Evolutionary conservation across 371 early-diverging fungal species (phyloP).

Genomic region (Mucor racemosus): DNA sequence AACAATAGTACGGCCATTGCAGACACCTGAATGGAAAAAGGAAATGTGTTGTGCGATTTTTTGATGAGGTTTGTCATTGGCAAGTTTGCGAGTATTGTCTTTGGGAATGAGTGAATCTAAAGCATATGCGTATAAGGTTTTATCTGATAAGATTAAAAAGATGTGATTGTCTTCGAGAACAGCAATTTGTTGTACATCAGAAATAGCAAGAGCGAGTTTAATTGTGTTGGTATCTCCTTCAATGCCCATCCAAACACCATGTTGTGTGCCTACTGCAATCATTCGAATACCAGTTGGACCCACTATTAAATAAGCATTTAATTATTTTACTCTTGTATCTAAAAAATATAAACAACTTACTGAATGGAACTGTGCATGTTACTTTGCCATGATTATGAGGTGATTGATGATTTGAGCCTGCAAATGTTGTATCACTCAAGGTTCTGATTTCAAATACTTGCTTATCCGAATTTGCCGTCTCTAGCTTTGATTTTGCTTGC

Average conservation of each 20-base stretch:
- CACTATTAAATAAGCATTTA: conserved; percentile 16
- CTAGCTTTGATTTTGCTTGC: conserved; percentile 65
- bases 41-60: conserved; percentile 69
- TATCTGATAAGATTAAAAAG: conserved; percentile 54
- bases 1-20: conserved; percentile 63
- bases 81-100: conserved; percentile 28
- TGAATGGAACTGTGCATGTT: conserved; percentile 71
- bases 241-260: conserved; percentile 69
- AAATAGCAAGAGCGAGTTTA: conserved; percentile 32
- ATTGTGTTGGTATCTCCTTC: conserved; percentile 49
- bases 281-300: conserved; percentile 59
- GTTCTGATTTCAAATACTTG: conserved; percentile 68
- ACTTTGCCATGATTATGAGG: conserved; percentile 54
- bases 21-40: conserved; percentile 78
- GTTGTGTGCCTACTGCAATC: conserved; percentile 82
- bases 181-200: conserved; percentile 47
- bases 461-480: conserved; percentile 45
- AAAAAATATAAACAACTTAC: conserved; percentile 32
- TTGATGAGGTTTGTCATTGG: conserved; percentile 36
- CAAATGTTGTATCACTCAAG: conserved; percentile 48
- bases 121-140: conserved; percentile 63
- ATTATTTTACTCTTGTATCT: too few species aligned
- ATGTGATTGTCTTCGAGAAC: conserved; percentile 46
- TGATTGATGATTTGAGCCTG: conserved; percentile 15
- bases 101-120: conserved; percentile 45